phyloP scores from a whole-genome alignment of 441 rosid species.

The Pelargonium myrrhifolium region DNA sequence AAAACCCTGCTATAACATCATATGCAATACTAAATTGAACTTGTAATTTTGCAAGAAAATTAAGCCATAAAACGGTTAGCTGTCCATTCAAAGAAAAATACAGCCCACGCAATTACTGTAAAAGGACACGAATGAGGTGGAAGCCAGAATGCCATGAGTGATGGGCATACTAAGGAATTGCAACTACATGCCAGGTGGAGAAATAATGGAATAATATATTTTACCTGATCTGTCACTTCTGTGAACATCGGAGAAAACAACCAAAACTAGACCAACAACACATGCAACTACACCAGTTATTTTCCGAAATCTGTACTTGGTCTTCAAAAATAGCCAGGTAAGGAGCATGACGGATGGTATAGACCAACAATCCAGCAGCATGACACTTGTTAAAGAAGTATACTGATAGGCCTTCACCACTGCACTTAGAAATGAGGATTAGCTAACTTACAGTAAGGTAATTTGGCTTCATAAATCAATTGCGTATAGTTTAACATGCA shows the following conservation, averaged over 20 bases:
- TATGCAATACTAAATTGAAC: no score
- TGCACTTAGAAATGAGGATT: conserved; percentile 23
- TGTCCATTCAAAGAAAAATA: neutral
- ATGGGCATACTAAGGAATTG: neutral
- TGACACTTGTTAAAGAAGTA: conserved; percentile 81
- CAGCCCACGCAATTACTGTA: neutral
- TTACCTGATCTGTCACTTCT: conserved; percentile 67
- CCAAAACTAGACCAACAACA: conserved; percentile 66
- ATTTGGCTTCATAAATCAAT: neutral
- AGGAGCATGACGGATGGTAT: conserved; percentile 81
- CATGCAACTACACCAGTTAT: conserved; percentile 69
- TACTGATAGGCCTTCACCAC: conserved; percentile 94
- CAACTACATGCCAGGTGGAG: neutral
- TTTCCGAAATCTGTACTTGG: conserved; percentile 71
- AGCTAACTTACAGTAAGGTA: conserved; percentile 9
- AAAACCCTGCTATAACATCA: no score
- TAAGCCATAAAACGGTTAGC: neutral
- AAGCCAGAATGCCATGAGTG: neutral
- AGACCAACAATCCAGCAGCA: conserved; percentile 94
- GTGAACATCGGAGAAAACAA: conserved; percentile 91
- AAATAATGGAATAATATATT: conserved; percentile 2
- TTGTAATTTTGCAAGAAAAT: no score
- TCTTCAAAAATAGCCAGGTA: conserved; percentile 65
- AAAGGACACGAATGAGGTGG: no score
- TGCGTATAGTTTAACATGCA: neutral